These are phyloP conservation scores for Morella rubra DNA, from an alignment of 306 rosid species.

Conservation along the genomic window DNA sequence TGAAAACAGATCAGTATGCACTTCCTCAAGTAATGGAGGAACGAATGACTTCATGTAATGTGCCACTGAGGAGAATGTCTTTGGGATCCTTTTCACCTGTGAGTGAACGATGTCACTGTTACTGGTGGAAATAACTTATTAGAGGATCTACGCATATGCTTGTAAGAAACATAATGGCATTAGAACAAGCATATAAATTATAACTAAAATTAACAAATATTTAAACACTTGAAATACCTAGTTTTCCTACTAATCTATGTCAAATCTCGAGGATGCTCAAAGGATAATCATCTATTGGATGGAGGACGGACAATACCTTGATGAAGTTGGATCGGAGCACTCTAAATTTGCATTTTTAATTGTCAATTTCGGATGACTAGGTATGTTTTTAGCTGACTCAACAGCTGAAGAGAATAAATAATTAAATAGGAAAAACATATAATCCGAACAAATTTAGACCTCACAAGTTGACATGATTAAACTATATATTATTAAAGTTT, in stretches of 20 bases:
- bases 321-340: not conserved
- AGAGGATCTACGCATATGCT: too few species aligned
- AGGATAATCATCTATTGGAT: not conserved
- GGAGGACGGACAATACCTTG: not conserved
- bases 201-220: too few species aligned
- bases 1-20: conserved; percentile 27
- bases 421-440: too few species aligned
- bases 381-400: too few species aligned
- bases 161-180: too few species aligned
- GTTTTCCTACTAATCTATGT: not conserved
- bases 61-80: conserved; percentile 4
- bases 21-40: conserved; percentile 37
- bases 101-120: not conserved
- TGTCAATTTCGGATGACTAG: not conserved
- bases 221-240: too few species aligned
- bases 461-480: too few species aligned
- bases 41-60: conserved; percentile 28
- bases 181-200: not conserved
- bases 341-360: too few species aligned
- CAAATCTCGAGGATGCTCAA: not conserved
- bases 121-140: not conserved
- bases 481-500: too few species aligned
- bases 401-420: too few species aligned
- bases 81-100: conserved; percentile 38
- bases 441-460: too few species aligned